Evolutionary conservation across 495 filamentous ascomycete genomes (phyloP).

Genomic region (Penicillium paxilli): DNA sequence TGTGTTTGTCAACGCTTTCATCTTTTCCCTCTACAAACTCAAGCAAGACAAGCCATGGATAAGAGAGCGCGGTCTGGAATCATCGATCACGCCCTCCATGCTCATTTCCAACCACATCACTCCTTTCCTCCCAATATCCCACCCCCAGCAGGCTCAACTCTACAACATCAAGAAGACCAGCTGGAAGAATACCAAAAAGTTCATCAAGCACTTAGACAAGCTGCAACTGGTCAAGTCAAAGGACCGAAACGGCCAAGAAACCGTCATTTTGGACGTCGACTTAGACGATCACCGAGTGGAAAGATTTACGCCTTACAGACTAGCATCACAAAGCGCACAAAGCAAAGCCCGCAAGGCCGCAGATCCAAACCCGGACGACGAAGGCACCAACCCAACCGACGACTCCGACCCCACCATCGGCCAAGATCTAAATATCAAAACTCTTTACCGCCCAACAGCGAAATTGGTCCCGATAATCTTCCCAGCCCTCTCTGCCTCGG

Average conservation of each 20-base stretch:
- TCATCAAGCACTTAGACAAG: constrained; percentile 72
- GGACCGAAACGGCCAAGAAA: constrained; percentile 65
- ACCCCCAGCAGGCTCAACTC: constrained; percentile 52
- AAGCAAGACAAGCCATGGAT: constrained; percentile 50
- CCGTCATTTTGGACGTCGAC: constrained; percentile 66
- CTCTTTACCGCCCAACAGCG: constrained; percentile 54
- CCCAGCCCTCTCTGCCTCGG: constrained; percentile 39
- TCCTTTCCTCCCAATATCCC: constrained; percentile 65
- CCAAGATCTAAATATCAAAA: constrained; percentile 56
- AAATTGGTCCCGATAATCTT: constrained; percentile 59
- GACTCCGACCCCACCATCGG: constrained; percentile 52
- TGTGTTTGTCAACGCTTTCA: constrained; percentile 65
- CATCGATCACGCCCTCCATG: constrained; percentile 65
- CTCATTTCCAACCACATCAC: constrained; percentile 66
- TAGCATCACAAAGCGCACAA: constrained; percentile 47
- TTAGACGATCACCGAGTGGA: constrained; percentile 56
- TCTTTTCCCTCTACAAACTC: constrained; percentile 61
- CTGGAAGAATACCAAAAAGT: constrained; percentile 74
- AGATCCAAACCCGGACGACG: constrained; percentile 35
- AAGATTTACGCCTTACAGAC: constrained; percentile 62
- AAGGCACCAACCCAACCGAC: constrained; percentile 39
- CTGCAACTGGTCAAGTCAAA: constrained; percentile 62
- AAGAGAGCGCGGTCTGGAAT: constrained; percentile 53
- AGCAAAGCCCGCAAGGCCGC: constrained; percentile 34
- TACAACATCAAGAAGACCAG: constrained; percentile 74